phyloP scores from a whole-genome alignment of 1,139 yeast genomes.

The Sugiyamaella paludigena region DNA sequence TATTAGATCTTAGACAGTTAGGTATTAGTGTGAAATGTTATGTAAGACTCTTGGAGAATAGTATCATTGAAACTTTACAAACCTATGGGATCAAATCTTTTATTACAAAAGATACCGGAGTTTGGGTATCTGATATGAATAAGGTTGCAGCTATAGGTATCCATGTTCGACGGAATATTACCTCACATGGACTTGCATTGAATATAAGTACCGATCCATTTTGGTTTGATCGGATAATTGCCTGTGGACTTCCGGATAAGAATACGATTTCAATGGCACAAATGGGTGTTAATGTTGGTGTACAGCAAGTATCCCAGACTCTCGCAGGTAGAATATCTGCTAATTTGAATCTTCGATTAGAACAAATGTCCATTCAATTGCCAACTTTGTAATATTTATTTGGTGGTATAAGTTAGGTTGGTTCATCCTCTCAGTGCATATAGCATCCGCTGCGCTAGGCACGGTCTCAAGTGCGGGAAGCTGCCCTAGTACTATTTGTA shows the following conservation, averaged over 20 bases:
- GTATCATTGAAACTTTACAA: constrained; percentile 55
- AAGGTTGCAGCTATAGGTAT: constrained; percentile 92
- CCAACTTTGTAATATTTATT: no score
- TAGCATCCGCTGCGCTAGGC: no score
- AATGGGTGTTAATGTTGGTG: constrained; percentile 27
- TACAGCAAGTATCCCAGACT: constrained; percentile 49
- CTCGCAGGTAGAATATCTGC: constrained; percentile 56
- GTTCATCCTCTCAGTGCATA: no score
- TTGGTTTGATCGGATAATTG: constrained; percentile 65
- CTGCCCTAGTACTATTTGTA: no score
- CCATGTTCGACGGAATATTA: constrained; percentile 77
- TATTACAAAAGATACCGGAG: constrained; percentile 74
- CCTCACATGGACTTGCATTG: constrained; percentile 86
- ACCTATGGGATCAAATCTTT: constrained; percentile 47
- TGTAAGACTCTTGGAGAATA: constrained; percentile 65
- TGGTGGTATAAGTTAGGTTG: no score
- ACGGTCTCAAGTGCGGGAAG: no score
- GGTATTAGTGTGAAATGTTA: constrained; percentile 67
- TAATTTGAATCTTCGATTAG: constrained; percentile 9
- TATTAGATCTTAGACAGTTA: constrained; percentile 69
- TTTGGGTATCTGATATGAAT: constrained; percentile 59
- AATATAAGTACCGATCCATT: constrained; percentile 73
- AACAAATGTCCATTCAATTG: no score
- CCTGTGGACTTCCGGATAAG: constrained; percentile 80
- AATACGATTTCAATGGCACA: constrained; percentile 50